Base-by-base conservation (phyloP, 495 filamentous ascomycete genomes). In the Diplogelasinospora grovesii region DNA sequence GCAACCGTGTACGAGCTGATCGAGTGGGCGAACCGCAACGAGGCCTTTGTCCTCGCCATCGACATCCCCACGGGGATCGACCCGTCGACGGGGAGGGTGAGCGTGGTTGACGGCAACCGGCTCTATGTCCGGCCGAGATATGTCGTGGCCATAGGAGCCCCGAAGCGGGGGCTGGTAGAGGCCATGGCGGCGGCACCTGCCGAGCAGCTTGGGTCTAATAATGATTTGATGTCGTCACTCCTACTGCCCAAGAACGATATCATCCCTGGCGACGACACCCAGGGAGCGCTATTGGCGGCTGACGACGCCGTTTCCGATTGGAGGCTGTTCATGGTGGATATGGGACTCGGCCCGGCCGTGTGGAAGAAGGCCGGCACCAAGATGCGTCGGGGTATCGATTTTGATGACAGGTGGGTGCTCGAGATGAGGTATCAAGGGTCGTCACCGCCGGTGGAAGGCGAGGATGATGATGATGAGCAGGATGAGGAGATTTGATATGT, bases 51-150 rank as follows among this genome's bases (percentile, higher is more conserved):
- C 1, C 60, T 98, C 22, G 82, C 88, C 1, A 77, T 98, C 21
- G 89, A 94, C 56, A 76, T 92, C 9, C 92, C 92, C 0, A 86
- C 81, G 2, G 92, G 92, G 11, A 75, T 96, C 26, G 84, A 89
- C 46, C 86, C 86, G 16, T 74, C 77, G 1, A 81, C 73, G 40
- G 90, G 90, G 60, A 75, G 66, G 56, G 66, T 68, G 18, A 63
- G 51, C 36, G 50, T 66, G 21, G 63, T 72, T 19, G 85, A 90
- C 48, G 83, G 82, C 4, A 74, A 78, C 42, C 72, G 75, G 43
- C 66, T 94, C 11, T 85, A 82, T 42, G 73, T 94, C 19, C 74
- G 82, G 41, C 75, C 85, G 2, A 78, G 82, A 11, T 83, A 80
- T 35, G 79, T 96, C 2, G 83, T 94, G 1, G 79, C 82, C 15